Conservation (phyloP, 768 basidiomycete species). For the Dioszegia hungarica region DNA sequence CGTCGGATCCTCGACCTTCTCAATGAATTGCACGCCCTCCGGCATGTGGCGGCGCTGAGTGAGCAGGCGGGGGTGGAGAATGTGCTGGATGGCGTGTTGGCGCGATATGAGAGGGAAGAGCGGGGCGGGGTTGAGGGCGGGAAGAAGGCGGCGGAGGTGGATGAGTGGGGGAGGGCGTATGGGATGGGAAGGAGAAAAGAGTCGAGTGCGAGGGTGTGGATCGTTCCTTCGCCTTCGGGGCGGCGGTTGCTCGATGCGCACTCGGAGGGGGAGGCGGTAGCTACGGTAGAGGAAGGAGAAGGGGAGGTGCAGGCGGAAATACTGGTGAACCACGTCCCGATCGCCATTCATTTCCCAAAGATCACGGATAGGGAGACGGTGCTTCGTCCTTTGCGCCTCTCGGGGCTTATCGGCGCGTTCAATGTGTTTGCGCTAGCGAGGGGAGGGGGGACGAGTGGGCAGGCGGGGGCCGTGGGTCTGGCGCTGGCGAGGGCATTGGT, state of each 20-base stretch:
- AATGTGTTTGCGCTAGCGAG: constrained; percentile 67
- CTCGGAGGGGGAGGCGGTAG: constrained; percentile 1
- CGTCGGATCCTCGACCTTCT: constrained; percentile 54
- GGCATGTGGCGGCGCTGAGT: constrained; percentile 31
- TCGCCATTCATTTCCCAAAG: constrained; percentile 71
- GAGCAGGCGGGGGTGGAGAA: constrained; percentile 25
- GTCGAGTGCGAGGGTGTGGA: constrained; percentile 86
- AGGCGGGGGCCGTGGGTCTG: constrained; percentile 76
- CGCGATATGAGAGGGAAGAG: constrained; percentile 24
- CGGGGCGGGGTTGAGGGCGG: background rate
- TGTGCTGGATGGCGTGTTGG: constrained; percentile 18
- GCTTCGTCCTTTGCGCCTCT: constrained; percentile 74
- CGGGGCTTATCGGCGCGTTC: constrained; percentile 77
- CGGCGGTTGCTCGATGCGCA: background rate
- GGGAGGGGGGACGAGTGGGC: constrained; percentile 86
- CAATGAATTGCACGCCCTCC: constrained; percentile 36
- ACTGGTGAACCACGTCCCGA: constrained; percentile 76
- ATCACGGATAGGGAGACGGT: constrained; percentile 73
- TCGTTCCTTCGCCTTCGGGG: constrained; percentile 54
- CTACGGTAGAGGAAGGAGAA: constrained; percentile 47
- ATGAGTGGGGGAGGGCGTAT: constrained; percentile 76
- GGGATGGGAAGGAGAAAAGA: constrained; percentile 84
- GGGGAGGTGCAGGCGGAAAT: constrained; percentile 53
- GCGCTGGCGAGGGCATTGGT: constrained; percentile 49
- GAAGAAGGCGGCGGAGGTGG: constrained; percentile 58